phyloP scores from a whole-genome alignment of 495 filamentous ascomycete species.

The Cetradonia linearis region DNA sequence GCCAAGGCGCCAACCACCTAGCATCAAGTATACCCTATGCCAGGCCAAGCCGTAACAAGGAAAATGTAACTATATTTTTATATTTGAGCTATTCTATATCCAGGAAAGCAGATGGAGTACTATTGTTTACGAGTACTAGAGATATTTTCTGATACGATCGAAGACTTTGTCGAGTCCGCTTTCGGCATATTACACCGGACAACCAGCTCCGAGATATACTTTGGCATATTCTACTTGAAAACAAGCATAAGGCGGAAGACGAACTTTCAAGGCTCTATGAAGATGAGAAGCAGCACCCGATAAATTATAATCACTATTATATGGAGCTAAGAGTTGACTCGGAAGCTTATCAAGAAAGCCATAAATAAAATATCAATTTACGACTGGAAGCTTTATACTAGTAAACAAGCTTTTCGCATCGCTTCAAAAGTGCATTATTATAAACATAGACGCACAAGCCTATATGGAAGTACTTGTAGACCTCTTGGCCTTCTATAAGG shows the following conservation, averaged over 20 bases:
- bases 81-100: constrained; percentile 6
- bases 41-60: no score
- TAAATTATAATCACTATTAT: constrained; percentile 11
- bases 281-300: no score
- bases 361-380: background rate
- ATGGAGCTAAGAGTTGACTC: constrained; percentile 5
- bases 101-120: constrained; percentile 3
- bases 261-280: no score
- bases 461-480: constrained; percentile 1
- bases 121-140: background rate
- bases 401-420: constrained; percentile 16
- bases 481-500: constrained; percentile 10
- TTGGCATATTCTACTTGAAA: no score
- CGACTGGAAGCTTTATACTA: constrained; percentile 7
- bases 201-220: no score
- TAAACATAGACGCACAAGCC: constrained; percentile 25
- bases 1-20: no score
- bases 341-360: constrained; percentile 7
- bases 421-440: constrained; percentile 16
- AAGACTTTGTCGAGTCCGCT: no score
- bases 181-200: no score
- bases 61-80: constrained; percentile 1
- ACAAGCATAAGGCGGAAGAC: no score
- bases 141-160: no score
- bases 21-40: no score